These are phyloP conservation scores for Coniosporium apollinis DNA, from an alignment of 495 filamentous ascomycete genomes.

Conservation along the genomic window DNA sequence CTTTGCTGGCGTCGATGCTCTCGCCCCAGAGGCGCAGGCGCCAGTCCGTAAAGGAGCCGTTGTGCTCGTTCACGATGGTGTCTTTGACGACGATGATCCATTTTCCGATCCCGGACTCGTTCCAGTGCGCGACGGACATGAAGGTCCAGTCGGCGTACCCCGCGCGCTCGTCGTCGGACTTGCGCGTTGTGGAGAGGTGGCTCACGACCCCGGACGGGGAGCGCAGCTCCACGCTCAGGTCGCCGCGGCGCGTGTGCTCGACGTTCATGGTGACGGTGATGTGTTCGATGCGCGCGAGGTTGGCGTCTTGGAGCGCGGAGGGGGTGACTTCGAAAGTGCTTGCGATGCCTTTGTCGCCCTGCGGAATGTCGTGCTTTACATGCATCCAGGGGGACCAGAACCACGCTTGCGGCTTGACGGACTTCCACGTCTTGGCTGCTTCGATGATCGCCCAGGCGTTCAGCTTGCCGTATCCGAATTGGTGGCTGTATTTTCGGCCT, in stretches of 20 bases:
- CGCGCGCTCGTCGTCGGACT: slow-evolving; percentile 37
- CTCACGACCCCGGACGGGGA: slow-evolving; percentile 70
- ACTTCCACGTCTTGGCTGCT: slow-evolving; percentile 65
- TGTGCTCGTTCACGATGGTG: slow-evolving; percentile 54
- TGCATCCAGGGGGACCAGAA: slow-evolving; percentile 83
- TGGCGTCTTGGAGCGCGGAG: slow-evolving; percentile 61
- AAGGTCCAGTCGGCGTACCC: slow-evolving; percentile 98
- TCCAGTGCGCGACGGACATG: slow-evolving; percentile 96
- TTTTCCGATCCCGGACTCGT: slow-evolving; percentile 68
- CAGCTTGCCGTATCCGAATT: slow-evolving; percentile 88
- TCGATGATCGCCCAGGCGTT: slow-evolving; percentile 78
- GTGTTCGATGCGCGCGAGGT: slow-evolving; percentile 75
- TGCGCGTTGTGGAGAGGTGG: slow-evolving; percentile 61
- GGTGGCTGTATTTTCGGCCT: slow-evolving; percentile 79
- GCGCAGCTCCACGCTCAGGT: slow-evolving; percentile 81
- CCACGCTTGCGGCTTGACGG: slow-evolving; percentile 96
- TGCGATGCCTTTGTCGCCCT: slow-evolving; percentile 66
- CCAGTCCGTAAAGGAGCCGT: slow-evolving; percentile 78
- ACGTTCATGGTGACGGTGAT: slow-evolving; percentile 97
- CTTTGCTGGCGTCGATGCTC: slow-evolving; percentile 52
- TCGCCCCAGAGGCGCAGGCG: slow-evolving; percentile 90
- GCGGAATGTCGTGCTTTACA: slow-evolving; percentile 69
- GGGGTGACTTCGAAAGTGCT: slow-evolving; percentile 62
- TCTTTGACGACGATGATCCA: slow-evolving; percentile 92
- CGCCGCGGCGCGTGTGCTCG: slow-evolving; percentile 67